Conservation (phyloP, 805 yeast genomes). For the Metschnikowia arizonensis region DNA sequence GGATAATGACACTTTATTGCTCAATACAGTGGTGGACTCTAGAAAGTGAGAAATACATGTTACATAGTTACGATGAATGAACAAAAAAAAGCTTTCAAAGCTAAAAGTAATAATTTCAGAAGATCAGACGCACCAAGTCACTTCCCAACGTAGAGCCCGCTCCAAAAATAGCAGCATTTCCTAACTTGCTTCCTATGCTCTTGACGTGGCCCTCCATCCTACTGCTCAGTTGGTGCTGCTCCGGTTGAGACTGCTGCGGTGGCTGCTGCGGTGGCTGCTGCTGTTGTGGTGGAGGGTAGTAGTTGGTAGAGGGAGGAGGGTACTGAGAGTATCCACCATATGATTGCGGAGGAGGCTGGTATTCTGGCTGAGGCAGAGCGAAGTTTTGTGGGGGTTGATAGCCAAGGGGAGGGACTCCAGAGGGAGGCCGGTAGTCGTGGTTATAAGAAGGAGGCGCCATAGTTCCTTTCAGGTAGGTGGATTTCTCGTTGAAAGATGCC, state of each 20-base stretch:
- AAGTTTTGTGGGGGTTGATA: slow-evolving; percentile 6
- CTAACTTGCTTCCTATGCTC: slow-evolving; percentile 74
- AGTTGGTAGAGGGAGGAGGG: slow-evolving; percentile 50
- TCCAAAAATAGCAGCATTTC: slow-evolving; percentile 92
- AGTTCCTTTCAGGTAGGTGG: no score
- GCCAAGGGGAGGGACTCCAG: slow-evolving; percentile 2
- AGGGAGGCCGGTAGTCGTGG: slow-evolving; percentile 1
- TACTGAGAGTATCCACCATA: slow-evolving; percentile 40
- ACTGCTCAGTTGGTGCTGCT: slow-evolving; percentile 19
- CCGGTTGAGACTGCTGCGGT: slow-evolving; percentile 22
- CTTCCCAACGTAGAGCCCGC: slow-evolving; percentile 95
- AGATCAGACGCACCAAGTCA: slow-evolving; percentile 70
- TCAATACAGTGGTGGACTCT: slow-evolving; percentile 81
- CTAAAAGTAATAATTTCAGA: slow-evolving; percentile 27
- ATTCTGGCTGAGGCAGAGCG: slow-evolving; percentile 3
- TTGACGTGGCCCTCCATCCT: slow-evolving; percentile 33
- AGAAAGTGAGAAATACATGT: slow-evolving; percentile 38
- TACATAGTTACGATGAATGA: slow-evolving; percentile 17
- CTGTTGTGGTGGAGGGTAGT: slow-evolving; percentile 35
- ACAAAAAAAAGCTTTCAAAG: neutral
- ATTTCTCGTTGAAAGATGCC: neutral
- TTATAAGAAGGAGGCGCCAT: slow-evolving; percentile 3
- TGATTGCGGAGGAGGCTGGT: slow-evolving; percentile 25
- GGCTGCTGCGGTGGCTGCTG: slow-evolving; percentile 18
- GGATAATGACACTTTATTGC: slow-evolving; percentile 86